phyloP scores from a whole-genome alignment of 2,329 filamentous ascomycete genomes.

The Pseudogymnoascus sp. region DNA sequence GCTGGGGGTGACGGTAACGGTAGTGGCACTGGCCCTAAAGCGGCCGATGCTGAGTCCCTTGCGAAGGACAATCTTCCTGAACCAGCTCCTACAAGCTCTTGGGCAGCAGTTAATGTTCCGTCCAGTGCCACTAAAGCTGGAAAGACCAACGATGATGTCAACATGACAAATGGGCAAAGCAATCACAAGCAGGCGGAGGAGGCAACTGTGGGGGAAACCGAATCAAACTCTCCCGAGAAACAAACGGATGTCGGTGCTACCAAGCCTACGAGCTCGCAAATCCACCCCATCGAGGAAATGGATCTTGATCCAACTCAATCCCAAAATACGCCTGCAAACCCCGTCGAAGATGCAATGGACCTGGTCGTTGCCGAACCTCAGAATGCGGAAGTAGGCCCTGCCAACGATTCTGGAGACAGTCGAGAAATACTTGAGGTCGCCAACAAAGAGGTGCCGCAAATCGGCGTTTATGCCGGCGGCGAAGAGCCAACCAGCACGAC shows the following conservation, averaged over 20 bases:
- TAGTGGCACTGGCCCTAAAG: neutral
- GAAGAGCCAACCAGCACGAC: constrained; percentile 4
- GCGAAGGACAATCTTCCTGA: neutral
- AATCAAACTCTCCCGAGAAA: neutral
- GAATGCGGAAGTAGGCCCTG: neutral
- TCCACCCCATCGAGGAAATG: neutral
- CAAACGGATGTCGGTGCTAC: neutral
- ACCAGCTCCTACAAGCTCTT: neutral
- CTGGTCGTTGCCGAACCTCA: neutral
- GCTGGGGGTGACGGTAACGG: neutral
- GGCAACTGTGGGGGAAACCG: neutral
- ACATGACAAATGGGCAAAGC: neutral
- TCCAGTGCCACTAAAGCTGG: neutral
- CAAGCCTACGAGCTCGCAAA: neutral
- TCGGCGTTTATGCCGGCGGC: neutral
- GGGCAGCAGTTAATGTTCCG: neutral
- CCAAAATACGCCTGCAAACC: neutral
- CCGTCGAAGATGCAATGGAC: neutral
- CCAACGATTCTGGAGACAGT: neutral
- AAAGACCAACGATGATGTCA: neutral
- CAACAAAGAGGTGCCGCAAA: neutral
- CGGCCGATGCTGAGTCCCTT: neutral
- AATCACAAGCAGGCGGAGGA: neutral
- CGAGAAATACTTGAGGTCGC: neutral
- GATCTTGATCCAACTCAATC: neutral